Base-by-base conservation (phyloP, 2,329 filamentous ascomycete genomes). In the Nemania diffusa region DNA sequence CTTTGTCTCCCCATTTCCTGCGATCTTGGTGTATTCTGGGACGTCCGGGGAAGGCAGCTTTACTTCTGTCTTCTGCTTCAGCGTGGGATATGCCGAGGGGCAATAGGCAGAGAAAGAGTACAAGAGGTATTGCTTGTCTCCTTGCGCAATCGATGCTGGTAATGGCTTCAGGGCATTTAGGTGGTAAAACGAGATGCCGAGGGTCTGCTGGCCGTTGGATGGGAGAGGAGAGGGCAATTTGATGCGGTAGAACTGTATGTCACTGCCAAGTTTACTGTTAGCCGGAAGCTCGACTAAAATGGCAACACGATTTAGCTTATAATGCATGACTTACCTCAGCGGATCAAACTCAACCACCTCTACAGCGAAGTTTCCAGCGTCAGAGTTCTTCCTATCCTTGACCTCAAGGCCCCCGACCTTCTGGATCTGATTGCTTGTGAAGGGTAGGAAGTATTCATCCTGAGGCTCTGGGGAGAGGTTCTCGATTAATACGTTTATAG, bases 11-110 rank as follows among this genome's bases (percentile, higher is more conserved):
- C 87, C 89, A 50, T 86, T 87, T 57, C 86, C 87, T 22, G 87
- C 84, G 20, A 97, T 86, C 70, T 88, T 90, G 61, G 93, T 97
- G 80, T 93, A 97, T 77, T 97, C 93, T 64, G 94, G 92, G 29
- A 97, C 86, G 73, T 92, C 90, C 70, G 87, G 83, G 62, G 88
- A 91, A 55, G 92, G 87, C 73, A 97, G 90, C 84, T 97, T 97
- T 81, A 99, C 82, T 81, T 98, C 97, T 44, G 96, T 98, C 88
- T 97, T 97, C 80, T 99, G 96, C 83, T 97, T 97, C 75, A 88
- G 80, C 15, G 94, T 97, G 20, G 86, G 82, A 83, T 99, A 99
- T 68, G 91, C 90, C 9, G 93, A 97, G 17, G 90, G 91, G 53
- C 86, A 87, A 81, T 97, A 97, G 72, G 92, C 92, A 68, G 92